A percentile compares a stretch with the other conserved stretches of the same genome.
These are phyloP conservation scores for Aspergillus eucalypticola DNA, from an alignment of 2,329 filamentous ascomycete genomes.

Conservation along the genomic window DNA sequence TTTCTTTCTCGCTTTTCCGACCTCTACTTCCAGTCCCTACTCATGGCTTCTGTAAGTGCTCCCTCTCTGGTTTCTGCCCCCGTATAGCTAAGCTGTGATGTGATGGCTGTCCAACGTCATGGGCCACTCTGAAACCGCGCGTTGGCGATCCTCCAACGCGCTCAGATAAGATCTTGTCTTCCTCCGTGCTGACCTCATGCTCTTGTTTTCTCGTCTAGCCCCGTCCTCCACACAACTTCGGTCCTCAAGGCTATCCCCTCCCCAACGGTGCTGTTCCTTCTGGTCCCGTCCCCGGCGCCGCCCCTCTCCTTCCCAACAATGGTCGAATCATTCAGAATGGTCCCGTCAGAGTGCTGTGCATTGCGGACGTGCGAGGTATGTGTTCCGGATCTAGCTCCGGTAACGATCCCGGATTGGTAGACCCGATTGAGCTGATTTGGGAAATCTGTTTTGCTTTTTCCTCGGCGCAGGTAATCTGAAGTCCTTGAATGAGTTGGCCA, in stretches of 20 bases:
- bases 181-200: constrained; percentile 24
- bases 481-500: constrained; percentile 94
- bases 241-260: constrained; percentile 46
- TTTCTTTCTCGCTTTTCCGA: constrained; percentile 8
- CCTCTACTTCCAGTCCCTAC: constrained; percentile 17
- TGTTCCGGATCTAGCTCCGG: not conserved
- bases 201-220: constrained; percentile 31
- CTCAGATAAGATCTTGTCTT: not conserved
- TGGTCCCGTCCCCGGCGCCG: constrained; percentile 48
- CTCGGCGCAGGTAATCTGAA: constrained; percentile 74
- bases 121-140: constrained; percentile 12
- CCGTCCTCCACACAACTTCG: constrained; percentile 46
- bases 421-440: constrained; percentile 23
- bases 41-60: constrained; percentile 52
- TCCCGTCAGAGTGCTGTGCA: constrained; percentile 49
- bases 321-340: constrained; percentile 52
- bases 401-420: not conserved
- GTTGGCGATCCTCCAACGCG: constrained; percentile 12
- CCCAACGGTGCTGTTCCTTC: constrained; percentile 45
- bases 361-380: constrained; percentile 54
- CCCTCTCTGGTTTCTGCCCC: constrained; percentile 19
- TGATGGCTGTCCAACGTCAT: constrained; percentile 25
- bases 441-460: constrained; percentile 18
- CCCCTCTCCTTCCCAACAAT: constrained; percentile 53
- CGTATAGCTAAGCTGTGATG: constrained; percentile 10